Percentiles rank a stretch among this genome's conserved stretches.
These are phyloP conservation scores for Ilex paraguariensis DNA, from an alignment of 305 asterid genomes.

Conservation along the genomic window DNA sequence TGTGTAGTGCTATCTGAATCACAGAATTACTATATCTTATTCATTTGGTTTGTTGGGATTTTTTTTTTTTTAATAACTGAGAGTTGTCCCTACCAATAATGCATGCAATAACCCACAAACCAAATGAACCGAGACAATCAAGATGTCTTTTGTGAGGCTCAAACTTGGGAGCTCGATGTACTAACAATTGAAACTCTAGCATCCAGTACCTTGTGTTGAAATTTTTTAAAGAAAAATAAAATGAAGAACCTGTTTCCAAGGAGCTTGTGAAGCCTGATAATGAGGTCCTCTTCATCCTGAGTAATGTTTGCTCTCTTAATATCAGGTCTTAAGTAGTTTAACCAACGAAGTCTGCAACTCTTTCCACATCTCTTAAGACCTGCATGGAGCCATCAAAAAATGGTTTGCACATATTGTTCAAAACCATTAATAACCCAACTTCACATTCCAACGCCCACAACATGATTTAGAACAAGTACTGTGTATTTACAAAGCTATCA, in stretches of 20 bases:
- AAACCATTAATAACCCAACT: too few species aligned
- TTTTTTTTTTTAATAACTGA: too few species aligned
- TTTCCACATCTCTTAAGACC: slow-evolving; percentile 16
- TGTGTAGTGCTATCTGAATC: too few species aligned
- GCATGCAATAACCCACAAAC: not conserved
- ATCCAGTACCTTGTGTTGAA: not conserved
- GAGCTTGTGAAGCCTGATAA: slow-evolving; percentile 1
- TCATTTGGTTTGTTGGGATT: too few species aligned
- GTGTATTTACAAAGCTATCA: too few species aligned
- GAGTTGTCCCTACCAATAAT: not conserved
- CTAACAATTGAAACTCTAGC: not conserved
- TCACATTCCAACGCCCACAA: too few species aligned
- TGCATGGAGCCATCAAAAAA: not conserved
- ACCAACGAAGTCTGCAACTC: slow-evolving; percentile 18
- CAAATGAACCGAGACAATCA: not conserved
- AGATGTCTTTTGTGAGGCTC: not conserved
- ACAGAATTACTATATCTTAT: too few species aligned
- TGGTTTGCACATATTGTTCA: too few species aligned
- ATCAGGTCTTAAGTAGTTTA: slow-evolving; percentile 15
- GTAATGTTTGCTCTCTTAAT: slow-evolving; percentile 15
- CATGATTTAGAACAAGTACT: too few species aligned
- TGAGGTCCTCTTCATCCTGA: slow-evolving; percentile 10
- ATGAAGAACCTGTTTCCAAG: slow-evolving; percentile 6
- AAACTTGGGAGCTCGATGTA: not conserved
- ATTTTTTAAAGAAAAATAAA: not conserved